These are phyloP conservation scores for Aspergillus bertholletiae DNA, from an alignment of 495 filamentous ascomycete species.

Conservation along the genomic window DNA sequence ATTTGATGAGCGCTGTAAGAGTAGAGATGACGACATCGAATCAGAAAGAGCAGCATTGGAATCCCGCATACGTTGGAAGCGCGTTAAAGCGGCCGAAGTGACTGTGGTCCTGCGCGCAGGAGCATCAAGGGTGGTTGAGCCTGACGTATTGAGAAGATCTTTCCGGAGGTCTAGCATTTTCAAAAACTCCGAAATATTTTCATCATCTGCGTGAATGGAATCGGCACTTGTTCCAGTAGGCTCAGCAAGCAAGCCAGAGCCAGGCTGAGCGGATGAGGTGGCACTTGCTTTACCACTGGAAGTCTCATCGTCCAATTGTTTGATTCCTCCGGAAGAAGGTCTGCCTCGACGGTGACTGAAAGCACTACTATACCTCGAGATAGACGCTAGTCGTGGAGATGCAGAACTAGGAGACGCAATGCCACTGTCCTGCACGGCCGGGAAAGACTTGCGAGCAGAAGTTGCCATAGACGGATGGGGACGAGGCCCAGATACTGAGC, in stretches of 20 bases:
- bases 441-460: conserved; percentile 36
- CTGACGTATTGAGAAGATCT: conserved; percentile 66
- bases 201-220: conserved; percentile 80
- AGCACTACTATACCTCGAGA: conserved; percentile 72
- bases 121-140: conserved; percentile 52
- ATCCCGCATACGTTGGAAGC: conserved; percentile 81
- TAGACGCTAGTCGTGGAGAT: conserved; percentile 72
- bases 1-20: conserved; percentile 75
- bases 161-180: conserved; percentile 80
- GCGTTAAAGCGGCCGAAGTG: conserved; percentile 61
- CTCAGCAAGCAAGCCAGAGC: conserved; percentile 78
- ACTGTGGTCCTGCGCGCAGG: conserved; percentile 55
- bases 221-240: conserved; percentile 70
- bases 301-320: conserved; percentile 77
- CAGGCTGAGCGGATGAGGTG: conserved; percentile 80
- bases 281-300: conserved; percentile 87
- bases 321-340: conserved; percentile 67
- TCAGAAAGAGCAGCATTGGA: conserved; percentile 82
- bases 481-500: conserved; percentile 49
- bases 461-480: conserved; percentile 51
- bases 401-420: conserved; percentile 59
- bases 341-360: conserved; percentile 81
- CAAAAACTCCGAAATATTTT: conserved; percentile 88
- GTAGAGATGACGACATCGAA: conserved; percentile 79
- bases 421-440: conserved; percentile 52